Evolutionary conservation across 2,329 filamentous ascomycete species (phyloP).

Genomic region (Exophiala alcalophila): DNA sequence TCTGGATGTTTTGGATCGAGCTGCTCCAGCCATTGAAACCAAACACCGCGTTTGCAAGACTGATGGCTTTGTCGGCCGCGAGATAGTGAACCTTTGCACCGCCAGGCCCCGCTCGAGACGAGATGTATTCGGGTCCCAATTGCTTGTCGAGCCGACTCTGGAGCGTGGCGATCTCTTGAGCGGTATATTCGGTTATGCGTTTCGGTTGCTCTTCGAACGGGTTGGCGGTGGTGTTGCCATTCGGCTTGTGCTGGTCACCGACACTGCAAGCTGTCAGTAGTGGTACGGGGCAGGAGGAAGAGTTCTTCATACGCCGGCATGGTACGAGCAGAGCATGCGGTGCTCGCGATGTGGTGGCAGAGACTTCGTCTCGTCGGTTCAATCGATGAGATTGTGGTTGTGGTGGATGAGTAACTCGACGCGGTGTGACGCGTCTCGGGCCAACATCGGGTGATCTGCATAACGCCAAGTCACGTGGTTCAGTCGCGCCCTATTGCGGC

Average conservation of each 20-base stretch:
- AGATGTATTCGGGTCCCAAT: conserved; percentile 93
- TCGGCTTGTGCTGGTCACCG: conserved; percentile 32
- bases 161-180: conserved; percentile 83
- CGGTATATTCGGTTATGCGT: conserved; percentile 76
- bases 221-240: conserved; percentile 51
- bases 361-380: too few relatives aligned
- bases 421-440: too few relatives aligned
- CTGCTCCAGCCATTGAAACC: conserved; percentile 98
- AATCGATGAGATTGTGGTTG: too few relatives aligned
- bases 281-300: too few relatives aligned
- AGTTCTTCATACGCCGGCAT: too few relatives aligned
- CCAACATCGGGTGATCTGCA: too few relatives aligned
- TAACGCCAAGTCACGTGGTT: too few relatives aligned
- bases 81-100: conserved; percentile 90
- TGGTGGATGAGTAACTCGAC: too few relatives aligned
- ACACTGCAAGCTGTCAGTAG: conserved; percentile 18
- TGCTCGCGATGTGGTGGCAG: too few relatives aligned
- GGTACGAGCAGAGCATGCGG: too few relatives aligned
- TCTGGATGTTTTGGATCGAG: conserved; percentile 88
- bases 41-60: conserved; percentile 90
- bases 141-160: conserved; percentile 86
- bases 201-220: conserved; percentile 72
- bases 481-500: too few relatives aligned
- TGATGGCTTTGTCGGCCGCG: conserved; percentile 94
- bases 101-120: conserved; percentile 74